These are phyloP conservation scores for Cryphonectria naterciae DNA, from an alignment of 2,329 filamentous ascomycete species.

Conservation along the genomic window DNA sequence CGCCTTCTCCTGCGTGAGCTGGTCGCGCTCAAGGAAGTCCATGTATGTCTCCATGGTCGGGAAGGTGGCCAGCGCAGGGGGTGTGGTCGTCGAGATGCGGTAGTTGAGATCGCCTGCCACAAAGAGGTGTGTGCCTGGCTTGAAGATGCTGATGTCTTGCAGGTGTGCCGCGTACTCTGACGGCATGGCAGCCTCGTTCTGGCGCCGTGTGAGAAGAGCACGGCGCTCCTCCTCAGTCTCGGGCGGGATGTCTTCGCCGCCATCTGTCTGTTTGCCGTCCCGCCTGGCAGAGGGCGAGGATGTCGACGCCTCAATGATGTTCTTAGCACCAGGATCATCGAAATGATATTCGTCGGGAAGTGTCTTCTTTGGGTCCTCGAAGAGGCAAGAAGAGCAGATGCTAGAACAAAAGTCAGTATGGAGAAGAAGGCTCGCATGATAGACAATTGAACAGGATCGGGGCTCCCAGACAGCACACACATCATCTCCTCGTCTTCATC, in stretches of 20 bases:
- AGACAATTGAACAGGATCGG: neutral
- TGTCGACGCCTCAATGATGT: constrained; percentile 24
- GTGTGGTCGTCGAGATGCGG: constrained; percentile 72
- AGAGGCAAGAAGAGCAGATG: constrained; percentile 26
- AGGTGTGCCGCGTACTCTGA: constrained; percentile 42
- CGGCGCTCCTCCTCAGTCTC: constrained; percentile 35
- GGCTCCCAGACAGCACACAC: neutral
- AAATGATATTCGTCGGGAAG: constrained; percentile 20
- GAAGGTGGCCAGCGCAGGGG: constrained; percentile 64
- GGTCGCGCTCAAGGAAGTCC: constrained; percentile 73
- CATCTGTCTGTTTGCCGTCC: constrained; percentile 26
- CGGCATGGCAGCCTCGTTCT: constrained; percentile 34
- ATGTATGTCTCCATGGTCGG: constrained; percentile 60
- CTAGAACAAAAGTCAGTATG: constrained; percentile 11
- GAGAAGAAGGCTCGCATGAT: neutral
- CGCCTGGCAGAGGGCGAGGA: constrained; percentile 1
- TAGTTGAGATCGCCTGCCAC: constrained; percentile 95
- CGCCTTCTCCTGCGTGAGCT: constrained; percentile 73
- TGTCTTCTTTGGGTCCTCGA: constrained; percentile 26
- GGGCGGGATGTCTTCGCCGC: constrained; percentile 24
- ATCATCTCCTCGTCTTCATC: neutral
- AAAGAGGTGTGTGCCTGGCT: constrained; percentile 76
- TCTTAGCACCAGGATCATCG: constrained; percentile 23
- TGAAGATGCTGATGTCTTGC: constrained; percentile 71
- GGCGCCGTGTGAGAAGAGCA: constrained; percentile 28